A percentile compares a stretch with the other conserved stretches of the same genome.
Conservation (phyloP, 345 rosid genomes). For the Gossypium longicalyx region DNA sequence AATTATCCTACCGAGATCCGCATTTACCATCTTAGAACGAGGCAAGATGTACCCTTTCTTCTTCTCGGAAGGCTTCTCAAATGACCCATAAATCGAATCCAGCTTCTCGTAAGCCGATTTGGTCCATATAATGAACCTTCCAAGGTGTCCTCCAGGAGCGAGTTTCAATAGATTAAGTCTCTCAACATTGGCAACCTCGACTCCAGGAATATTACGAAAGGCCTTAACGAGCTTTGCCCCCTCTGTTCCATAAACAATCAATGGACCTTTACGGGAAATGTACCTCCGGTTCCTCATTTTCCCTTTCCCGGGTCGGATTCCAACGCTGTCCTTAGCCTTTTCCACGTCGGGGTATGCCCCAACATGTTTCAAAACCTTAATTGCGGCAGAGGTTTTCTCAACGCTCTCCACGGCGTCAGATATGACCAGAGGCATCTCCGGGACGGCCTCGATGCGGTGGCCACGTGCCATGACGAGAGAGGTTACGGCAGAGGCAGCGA, state of each 20-base stretch:
- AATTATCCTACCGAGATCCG: conserved; percentile 85
- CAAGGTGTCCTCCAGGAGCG: conserved; percentile 97
- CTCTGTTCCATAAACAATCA: conserved; percentile 71
- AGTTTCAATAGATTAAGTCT: conserved; percentile 74
- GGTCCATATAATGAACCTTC: conserved; percentile 94
- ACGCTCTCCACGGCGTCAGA: conserved; percentile 61
- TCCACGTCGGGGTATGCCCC: conserved; percentile 85
- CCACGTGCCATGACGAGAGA: conserved; percentile 94
- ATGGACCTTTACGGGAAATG: conserved; percentile 81
- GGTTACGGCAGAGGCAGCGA: conserved; percentile 83
- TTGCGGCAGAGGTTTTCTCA: conserved; percentile 79
- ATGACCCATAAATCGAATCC: conserved; percentile 77
- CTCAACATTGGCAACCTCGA: conserved; percentile 80
- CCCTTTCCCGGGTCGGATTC: conserved; percentile 84
- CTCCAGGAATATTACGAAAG: conserved; percentile 88
- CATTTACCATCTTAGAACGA: conserved; percentile 89
- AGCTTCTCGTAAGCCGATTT: conserved; percentile 88
- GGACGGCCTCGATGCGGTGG: conserved; percentile 71
- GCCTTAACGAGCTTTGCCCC: conserved; percentile 85
- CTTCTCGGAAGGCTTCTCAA: conserved; percentile 75
- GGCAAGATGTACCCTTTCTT: conserved; percentile 90
- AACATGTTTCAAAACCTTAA: conserved; percentile 73
- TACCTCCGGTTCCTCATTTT: conserved; percentile 85
- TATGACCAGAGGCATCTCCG: conserved; percentile 82
- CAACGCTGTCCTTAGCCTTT: conserved; percentile 85